Base-by-base conservation (phyloP, 1,284 basidiomycete species). In the Tilletiopsis washingtonensis region DNA sequence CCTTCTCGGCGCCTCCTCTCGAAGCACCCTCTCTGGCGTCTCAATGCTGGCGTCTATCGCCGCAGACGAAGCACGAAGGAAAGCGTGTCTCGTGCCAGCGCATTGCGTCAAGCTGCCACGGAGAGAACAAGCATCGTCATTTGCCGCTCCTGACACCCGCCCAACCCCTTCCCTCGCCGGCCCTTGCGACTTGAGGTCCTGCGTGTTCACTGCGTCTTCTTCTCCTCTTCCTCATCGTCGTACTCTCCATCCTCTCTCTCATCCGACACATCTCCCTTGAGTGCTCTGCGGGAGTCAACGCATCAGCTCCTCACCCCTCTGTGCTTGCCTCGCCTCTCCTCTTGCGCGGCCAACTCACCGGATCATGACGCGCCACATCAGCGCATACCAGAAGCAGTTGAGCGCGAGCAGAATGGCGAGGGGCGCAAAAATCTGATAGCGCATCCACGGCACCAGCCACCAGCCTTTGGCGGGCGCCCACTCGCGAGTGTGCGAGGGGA, bases 401-500 rank as follows among this genome's bases (percentile, higher is more conserved):
- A 72, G 54, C 29, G 67, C 57, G 17, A 72, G 59, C 36, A 72
- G 47, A 41, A 72, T 55, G 43, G 69, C 63, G 40, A 72, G 57
- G 11, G 69, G 69, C 1, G 64, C 61, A 46, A 71, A 72, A 14
- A 67, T 57, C 59, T 69, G 48, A 29, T 45, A 52, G 29, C 26
- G 50, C 40, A 72, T 71, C 69, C 68, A 70, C 43, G 45, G 46
- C 2, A 64, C 66, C 25, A 72, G 51, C 69, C 69, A 72, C 59
- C 60, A 61, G 2, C 69, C 69, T 40, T 64, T 54, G 12, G 50
- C 61, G 3, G 69, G 69, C 29, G 62, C 49, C 57, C 67, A 72
- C 19, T 61, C 54, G 19, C 57, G 51, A 1, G 69, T 58, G 42
- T 66, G 49, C 32, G 41, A 56, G 15, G 87, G 88, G 52, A 89